Evolutionary conservation across 148 eudicot genomes (phyloP), one percentile per base, ranked within the genome.

Genomic region (Rhododendron molle): DNA sequence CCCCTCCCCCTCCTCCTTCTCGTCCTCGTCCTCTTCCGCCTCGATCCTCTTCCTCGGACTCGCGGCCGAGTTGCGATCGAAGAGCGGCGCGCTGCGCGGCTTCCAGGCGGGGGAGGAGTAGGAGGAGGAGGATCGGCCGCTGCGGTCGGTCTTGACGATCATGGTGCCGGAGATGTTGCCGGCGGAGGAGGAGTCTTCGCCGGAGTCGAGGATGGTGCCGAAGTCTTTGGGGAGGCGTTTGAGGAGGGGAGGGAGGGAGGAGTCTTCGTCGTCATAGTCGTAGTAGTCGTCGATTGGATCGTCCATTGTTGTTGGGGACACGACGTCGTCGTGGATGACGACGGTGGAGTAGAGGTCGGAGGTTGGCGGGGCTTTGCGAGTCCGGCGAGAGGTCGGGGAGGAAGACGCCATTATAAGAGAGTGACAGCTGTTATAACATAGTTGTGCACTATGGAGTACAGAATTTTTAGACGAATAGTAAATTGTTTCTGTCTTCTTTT

Each of bases 171-270:
- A 93, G 76, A 92, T 86, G 28, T 88, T 86, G 4, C 83, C 88
- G 18, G 81, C 23, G 71, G 34, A 0, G 36, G 74, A 28, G 83
- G 86, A 90, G 82, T 91, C 93, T 9, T 62, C 89, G 60, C 82
- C 89, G 65, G 65, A 58, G 76, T 84, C 90, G 77, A 91, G 93
- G 32, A 92, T 86, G 10, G 89, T 89, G 36, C 96, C 99, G 85
- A 97, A 97, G 91, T 95, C 99, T 83, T 95, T 93, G 3, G 99
- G 99, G n/a, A 97, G 89, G 88, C 95, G 95, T 73, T 95, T 93
- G 81, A 97, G 92, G 21, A 97, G 92, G 77, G 98, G 96, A 79
- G 99, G 99, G 43, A 97, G 98, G 56, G 94, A 93, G 4, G 90
- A 85, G 83, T 92, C 92, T 47, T 92, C 93, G 1, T 91, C 88